Conservation (phyloP, 2,329 filamentous ascomycete genomes). For the Cladosporium velox region DNA sequence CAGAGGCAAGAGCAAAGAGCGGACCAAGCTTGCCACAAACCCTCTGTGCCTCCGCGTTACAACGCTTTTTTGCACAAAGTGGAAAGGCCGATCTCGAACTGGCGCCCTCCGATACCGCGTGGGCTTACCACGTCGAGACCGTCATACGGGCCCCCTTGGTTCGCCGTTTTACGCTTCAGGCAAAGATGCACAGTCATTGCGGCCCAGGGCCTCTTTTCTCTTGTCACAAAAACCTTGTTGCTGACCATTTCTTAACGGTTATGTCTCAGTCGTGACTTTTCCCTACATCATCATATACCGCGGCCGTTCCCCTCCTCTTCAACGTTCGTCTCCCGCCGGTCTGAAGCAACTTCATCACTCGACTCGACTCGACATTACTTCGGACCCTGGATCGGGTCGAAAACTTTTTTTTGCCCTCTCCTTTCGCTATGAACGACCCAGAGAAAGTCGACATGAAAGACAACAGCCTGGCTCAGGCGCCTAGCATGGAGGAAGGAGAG, state of each 20-base stretch:
- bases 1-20: background rate
- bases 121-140: conserved; percentile 2
- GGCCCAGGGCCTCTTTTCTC: background rate
- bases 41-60: background rate
- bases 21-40: background rate
- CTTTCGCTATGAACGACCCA: conserved; percentile 3
- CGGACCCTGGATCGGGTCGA: conserved; percentile 5
- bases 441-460: background rate
- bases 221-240: conserved; percentile 1
- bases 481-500: conserved; percentile 25
- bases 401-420: background rate
- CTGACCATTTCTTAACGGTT: conserved; percentile 6
- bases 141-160: background rate
- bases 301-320: background rate
- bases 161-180: background rate
- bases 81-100: background rate
- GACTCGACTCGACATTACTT: background rate
- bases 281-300: background rate
- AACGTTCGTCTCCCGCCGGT: background rate
- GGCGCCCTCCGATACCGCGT: background rate
- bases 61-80: conserved; percentile 3
- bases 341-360: background rate
- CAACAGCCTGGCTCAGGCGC: background rate
- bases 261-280: background rate
- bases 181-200: conserved; percentile 13